phyloP scores from a whole-genome alignment of 148 eudicot genomes.

The Chenopodium berlandieri region DNA sequence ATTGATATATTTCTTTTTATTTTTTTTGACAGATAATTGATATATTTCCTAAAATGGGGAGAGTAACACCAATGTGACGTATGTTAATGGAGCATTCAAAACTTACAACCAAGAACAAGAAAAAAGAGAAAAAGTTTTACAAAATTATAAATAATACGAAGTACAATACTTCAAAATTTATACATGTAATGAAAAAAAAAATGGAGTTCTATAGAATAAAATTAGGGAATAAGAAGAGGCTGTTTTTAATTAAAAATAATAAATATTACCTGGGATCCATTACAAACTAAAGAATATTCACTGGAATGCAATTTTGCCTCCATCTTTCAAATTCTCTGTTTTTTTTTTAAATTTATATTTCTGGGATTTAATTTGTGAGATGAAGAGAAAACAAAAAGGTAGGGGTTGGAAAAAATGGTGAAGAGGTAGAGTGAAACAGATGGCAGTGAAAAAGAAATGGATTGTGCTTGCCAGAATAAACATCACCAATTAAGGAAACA shows the following conservation, averaged over 20 bases:
- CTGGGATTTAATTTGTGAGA: not conserved
- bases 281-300: conserved; percentile 26
- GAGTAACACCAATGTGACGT: too few relatives aligned
- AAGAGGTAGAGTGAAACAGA: conserved; percentile 1
- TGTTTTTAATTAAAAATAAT: too few relatives aligned
- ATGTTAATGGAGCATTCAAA: not conserved
- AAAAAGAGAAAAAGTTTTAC: not conserved
- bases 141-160: too few relatives aligned
- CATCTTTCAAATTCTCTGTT: conserved; percentile 16
- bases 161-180: too few relatives aligned
- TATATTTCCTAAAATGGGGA: too few relatives aligned
- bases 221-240: too few relatives aligned
- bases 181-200: too few relatives aligned
- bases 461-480: conserved; percentile 24
- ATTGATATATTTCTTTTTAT: too few relatives aligned
- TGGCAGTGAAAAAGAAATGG: conserved; percentile 12
- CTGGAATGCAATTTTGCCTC: conserved; percentile 19
- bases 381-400: not conserved
- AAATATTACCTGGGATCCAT: conserved; percentile 24
- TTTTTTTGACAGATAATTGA: too few relatives aligned
- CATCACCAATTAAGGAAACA: too few relatives aligned
- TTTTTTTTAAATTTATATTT: not conserved
- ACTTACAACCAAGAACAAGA: not conserved
- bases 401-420: not conserved
- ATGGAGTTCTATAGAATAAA: too few relatives aligned